Evolutionary conservation across 192 early-diverging fungal species (phyloP).

Genomic region (Mortierella antarctica): DNA sequence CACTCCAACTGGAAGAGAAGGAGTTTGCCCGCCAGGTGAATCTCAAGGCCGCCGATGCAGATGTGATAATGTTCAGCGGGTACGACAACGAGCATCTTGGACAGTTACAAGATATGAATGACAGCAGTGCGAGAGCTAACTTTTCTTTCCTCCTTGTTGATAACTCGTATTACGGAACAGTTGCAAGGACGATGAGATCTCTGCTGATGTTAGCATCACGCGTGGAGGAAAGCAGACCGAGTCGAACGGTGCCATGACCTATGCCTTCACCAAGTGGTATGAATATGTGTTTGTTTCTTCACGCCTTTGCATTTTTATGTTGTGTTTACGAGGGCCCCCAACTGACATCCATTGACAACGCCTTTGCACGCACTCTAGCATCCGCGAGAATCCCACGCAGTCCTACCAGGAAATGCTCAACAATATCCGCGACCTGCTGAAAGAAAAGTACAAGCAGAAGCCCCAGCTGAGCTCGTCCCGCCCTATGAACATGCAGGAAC

Average conservation of each 20-base stretch:
- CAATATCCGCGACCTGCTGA: conserved; percentile 64
- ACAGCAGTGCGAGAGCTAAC: background rate
- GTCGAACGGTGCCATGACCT: conserved; percentile 69
- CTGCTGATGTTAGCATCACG: conserved; percentile 67
- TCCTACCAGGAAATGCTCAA: conserved; percentile 72
- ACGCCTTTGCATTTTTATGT: background rate
- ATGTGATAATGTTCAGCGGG: conserved; percentile 76
- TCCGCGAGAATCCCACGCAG: conserved; percentile 62
- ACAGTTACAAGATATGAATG: background rate
- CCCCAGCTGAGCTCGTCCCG: conserved; percentile 79
- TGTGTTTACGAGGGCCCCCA: too few relatives aligned
- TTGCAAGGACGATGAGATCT: conserved; percentile 75
- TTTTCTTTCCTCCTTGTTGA: background rate
- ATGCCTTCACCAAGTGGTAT: conserved; percentile 66
- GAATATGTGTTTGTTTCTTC: background rate
- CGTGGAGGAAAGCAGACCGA: conserved; percentile 33
- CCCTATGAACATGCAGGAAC: conserved; percentile 72
- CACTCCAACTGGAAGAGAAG: conserved; percentile 23
- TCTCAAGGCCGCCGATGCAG: conserved; percentile 55
- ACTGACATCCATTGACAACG: background rate
- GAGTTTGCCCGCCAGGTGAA: conserved; percentile 34
- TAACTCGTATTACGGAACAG: conserved; percentile 6
- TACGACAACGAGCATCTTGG: conserved; percentile 8
- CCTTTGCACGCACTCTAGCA: conserved; percentile 6
- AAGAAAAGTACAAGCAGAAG: conserved; percentile 71